A percentile compares a stretch with the other conserved stretches of the same genome.
Evolutionary conservation across 306 rosid species (phyloP).

Genomic region (Corylus avellana): DNA sequence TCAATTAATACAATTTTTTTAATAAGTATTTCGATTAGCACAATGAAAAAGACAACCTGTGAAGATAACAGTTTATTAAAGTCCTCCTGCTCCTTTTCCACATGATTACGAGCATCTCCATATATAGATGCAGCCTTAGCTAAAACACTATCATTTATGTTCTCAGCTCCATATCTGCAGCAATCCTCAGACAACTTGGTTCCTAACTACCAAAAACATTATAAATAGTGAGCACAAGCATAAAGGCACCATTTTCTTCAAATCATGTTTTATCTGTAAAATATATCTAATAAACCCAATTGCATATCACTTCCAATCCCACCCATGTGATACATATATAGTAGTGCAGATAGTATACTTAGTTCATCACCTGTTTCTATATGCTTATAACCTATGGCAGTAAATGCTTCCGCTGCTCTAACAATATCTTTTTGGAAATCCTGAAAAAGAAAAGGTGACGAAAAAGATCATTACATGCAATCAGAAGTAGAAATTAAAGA

Average conservation of each 20-base stretch:
- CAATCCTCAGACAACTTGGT: slow-evolving; percentile 97
- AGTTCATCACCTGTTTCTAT: slow-evolving; percentile 84
- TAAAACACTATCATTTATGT: slow-evolving; percentile 63
- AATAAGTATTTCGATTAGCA: background rate
- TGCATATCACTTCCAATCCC: slow-evolving; percentile 14
- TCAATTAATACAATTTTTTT: background rate
- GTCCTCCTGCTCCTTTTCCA: slow-evolving; percentile 96
- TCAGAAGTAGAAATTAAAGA: background rate
- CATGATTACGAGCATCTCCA: slow-evolving; percentile 94
- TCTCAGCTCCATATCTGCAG: slow-evolving; percentile 95
- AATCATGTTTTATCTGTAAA: slow-evolving; percentile 26
- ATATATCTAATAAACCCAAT: slow-evolving; percentile 15
- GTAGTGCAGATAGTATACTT: slow-evolving; percentile 15
- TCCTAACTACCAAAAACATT: slow-evolving; percentile 69
- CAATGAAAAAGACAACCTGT: slow-evolving; percentile 56
- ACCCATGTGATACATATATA: background rate
- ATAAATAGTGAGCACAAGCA: slow-evolving; percentile 17
- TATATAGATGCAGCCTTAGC: slow-evolving; percentile 95
- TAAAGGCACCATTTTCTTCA: background rate
- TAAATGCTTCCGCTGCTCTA: slow-evolving; percentile 82
- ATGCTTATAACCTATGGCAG: slow-evolving; percentile 82
- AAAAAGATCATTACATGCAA: background rate
- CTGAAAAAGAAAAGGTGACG: slow-evolving; percentile 46
- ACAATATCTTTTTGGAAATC: slow-evolving; percentile 91
- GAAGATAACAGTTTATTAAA: slow-evolving; percentile 66